Evolutionary conservation across 768 basidiomycete species (phyloP).

Genomic region (Exsudoporus frostii): DNA sequence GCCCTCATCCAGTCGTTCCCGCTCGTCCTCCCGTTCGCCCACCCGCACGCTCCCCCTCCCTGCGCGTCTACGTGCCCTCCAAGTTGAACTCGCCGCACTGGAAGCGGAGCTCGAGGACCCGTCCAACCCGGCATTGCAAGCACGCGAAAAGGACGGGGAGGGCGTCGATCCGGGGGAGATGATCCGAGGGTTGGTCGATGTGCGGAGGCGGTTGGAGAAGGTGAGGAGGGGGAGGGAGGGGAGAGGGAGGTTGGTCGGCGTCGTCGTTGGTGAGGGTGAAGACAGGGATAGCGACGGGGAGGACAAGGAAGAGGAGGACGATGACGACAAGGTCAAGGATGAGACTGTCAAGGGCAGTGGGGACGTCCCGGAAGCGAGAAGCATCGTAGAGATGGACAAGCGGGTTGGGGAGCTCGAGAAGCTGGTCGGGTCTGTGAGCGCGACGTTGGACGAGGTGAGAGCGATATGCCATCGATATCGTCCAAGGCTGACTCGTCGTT

Average conservation of each 20-base stretch:
- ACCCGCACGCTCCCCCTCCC: constrained; percentile 44
- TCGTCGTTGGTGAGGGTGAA: constrained; percentile 39
- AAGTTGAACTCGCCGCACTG: constrained; percentile 74
- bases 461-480: background rate
- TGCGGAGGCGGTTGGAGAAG: constrained; percentile 64
- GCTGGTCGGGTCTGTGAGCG: constrained; percentile 76
- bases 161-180: constrained; percentile 71
- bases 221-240: constrained; percentile 66
- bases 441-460: constrained; percentile 75
- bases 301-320: background rate
- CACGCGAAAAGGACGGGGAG: constrained; percentile 47
- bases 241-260: constrained; percentile 58
- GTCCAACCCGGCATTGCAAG: constrained; percentile 63
- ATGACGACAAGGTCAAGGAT: background rate
- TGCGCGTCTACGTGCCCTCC: constrained; percentile 60
- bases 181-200: constrained; percentile 74
- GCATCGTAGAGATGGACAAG: constrained; percentile 72
- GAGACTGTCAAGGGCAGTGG: background rate
- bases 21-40: constrained; percentile 34
- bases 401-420: constrained; percentile 83
- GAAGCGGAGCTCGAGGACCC: constrained; percentile 83
- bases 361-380: constrained; percentile 42
- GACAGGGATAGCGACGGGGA: background rate
- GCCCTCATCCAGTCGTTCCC: constrained; percentile 47
- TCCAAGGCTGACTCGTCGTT: constrained; percentile 2